Conservation (phyloP, 2,329 filamentous ascomycete genomes). For the Neurospora crassa region DNA sequence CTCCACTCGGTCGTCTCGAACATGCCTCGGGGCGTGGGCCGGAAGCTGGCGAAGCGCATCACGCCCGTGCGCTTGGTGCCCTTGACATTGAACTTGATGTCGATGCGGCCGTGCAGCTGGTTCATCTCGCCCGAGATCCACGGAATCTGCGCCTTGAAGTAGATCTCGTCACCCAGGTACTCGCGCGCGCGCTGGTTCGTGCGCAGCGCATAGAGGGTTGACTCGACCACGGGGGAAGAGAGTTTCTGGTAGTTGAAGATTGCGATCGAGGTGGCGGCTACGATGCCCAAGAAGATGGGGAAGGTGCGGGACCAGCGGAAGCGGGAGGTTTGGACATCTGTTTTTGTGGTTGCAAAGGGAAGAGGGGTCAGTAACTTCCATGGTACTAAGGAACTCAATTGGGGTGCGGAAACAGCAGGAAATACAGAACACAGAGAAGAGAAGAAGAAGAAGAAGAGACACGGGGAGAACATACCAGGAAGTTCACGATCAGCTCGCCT, state of each 20-base stretch:
- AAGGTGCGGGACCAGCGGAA: constrained; percentile 63
- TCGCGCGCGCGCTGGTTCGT: constrained; percentile 67
- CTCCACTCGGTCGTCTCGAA: constrained; percentile 93
- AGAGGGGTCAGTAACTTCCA: neutral
- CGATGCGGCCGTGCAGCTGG: constrained; percentile 81
- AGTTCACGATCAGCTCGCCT: constrained; percentile 56
- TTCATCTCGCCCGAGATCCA: constrained; percentile 87
- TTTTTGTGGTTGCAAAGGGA: neutral
- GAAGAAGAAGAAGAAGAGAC: too few relatives aligned
- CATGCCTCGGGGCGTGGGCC: constrained; percentile 48
- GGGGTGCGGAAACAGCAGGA: neutral
- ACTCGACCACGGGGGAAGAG: constrained; percentile 76
- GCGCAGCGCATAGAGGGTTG: constrained; percentile 84
- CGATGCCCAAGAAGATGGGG: constrained; percentile 67
- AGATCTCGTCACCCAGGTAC: constrained; percentile 77
- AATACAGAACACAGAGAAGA: neutral
- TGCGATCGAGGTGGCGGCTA: constrained; percentile 63
- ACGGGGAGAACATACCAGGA: constrained; percentile 38
- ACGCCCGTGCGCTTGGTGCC: constrained; percentile 61
- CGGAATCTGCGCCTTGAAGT: constrained; percentile 68
- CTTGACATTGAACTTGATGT: constrained; percentile 80
- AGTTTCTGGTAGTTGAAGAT: constrained; percentile 99
- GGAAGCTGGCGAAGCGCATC: constrained; percentile 72
- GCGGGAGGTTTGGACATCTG: constrained; percentile 32
- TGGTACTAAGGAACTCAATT: neutral